Evolutionary conservation across 306 rosid species (phyloP), one percentile per base, ranked within the genome.

Genomic region (Hippophae tibetana): DNA sequence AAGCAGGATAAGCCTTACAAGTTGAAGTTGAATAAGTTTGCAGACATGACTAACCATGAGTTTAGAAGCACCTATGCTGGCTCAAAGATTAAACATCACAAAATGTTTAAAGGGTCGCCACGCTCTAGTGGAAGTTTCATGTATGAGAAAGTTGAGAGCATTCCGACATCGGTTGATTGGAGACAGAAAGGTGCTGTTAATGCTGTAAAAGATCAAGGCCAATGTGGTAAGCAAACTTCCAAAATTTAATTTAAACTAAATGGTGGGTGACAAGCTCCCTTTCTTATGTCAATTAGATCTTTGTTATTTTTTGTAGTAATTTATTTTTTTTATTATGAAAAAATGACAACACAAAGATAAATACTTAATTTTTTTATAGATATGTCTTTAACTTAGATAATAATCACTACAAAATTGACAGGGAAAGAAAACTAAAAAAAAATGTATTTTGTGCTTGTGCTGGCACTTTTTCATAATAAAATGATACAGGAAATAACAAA

Each of bases 21-120:
- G 81, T 69, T 79, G 62, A 74, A 67, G 43, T 47, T 83, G 64
- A 83, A 79, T 72, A 78, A 77, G 81, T 83, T 76, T 68, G 80
- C 83, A 1, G 83, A 76, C 68, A 68, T 79, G 83, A 79, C 85
- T 43, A 74, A 74, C 58, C 73, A 62, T 9, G 89, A 82, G 72
- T 82, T 82, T 61, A 58, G 44, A 50, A 69, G 51, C 25, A 27
- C 52, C 11, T 71, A 74, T 27, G 76, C 78, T 7, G 69, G 78
- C 11, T 77, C 80, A 1, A 81, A 71, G 58, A 64, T 80, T 26
- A 69, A 57, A 51, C 85, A 80, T 41, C 62, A 74, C 52, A 61
- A 71, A 62, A 71, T 51, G 80, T 52, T 74, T 65, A 65, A 5
- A 11, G 82, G 73, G 3, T 42, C 43, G 6, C 49, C 8, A 5